Evolutionary conservation across 208 protist species (phyloP).

Genomic region (Leishmania amazonensis): DNA sequence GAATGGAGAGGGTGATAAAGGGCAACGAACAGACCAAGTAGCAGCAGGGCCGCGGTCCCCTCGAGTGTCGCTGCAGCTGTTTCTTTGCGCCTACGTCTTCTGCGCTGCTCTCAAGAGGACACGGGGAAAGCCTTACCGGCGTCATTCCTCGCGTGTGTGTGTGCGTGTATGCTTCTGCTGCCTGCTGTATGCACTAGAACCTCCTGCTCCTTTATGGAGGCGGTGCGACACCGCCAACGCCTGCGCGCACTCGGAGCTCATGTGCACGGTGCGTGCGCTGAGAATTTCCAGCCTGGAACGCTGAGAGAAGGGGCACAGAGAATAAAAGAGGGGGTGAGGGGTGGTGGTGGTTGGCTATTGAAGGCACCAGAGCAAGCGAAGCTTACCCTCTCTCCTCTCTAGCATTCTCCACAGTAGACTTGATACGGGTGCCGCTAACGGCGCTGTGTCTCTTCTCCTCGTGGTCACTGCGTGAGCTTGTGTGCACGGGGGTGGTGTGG

Average conservation of each 20-base stretch:
- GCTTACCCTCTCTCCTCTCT: neutral
- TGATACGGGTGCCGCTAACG: neutral
- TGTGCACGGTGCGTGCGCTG: neutral
- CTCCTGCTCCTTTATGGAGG: neutral
- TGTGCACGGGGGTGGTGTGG: neutral
- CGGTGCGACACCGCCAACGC: neutral
- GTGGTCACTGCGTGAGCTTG: neutral
- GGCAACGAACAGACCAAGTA: neutral
- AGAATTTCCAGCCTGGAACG: too few species aligned
- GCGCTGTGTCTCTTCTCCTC: neutral
- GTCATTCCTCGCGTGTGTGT: neutral
- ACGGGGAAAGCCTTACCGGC: neutral
- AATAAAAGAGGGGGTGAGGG: neutral
- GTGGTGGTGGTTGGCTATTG: neutral
- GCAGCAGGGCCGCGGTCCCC: neutral
- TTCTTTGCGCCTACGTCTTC: neutral
- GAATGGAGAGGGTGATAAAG: conserved; percentile 1
- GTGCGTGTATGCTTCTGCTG: neutral
- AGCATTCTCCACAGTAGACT: neutral
- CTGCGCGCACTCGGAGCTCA: neutral
- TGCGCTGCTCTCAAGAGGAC: neutral
- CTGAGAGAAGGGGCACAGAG: neutral
- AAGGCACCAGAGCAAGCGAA: neutral
- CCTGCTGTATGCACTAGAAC: neutral
- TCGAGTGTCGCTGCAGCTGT: neutral